A percentile compares a stretch with the other conserved stretches of the same genome.
These are phyloP conservation scores for Hirsutella thompsonii DNA, from an alignment of 2,329 filamentous ascomycete genomes.

Conservation along the genomic window DNA sequence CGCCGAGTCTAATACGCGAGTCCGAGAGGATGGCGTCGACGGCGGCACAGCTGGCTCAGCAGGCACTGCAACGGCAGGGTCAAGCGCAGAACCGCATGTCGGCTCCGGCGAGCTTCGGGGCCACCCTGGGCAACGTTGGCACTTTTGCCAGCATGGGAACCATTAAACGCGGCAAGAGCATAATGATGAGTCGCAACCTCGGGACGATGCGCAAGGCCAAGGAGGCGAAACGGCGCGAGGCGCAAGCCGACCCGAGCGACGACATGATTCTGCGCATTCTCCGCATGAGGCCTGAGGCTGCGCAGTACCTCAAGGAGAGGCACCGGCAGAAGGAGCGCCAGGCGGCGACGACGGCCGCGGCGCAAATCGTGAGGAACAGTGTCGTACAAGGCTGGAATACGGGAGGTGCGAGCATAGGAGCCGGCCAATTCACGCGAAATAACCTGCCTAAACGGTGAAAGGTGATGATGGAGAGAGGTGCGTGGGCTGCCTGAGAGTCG, in stretches of 20 bases:
- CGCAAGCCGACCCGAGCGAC: conserved; percentile 91
- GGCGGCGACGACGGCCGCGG: conserved; percentile 78
- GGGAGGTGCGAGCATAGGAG: conserved; percentile 17
- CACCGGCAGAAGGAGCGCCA: conserved; percentile 90
- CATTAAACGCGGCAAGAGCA: conserved; percentile 57
- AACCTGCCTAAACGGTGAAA: conserved; percentile 33
- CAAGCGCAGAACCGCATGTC: conserved; percentile 49
- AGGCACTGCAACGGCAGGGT: conserved; percentile 44
- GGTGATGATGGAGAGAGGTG: neutral
- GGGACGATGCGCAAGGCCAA: conserved; percentile 95
- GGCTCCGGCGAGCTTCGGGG: conserved; percentile 40
- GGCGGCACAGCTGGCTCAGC: conserved; percentile 61
- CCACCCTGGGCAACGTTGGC: conserved; percentile 39
- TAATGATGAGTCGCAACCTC: conserved; percentile 88
- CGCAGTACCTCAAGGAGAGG: conserved; percentile 75
- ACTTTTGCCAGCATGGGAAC: conserved; percentile 55
- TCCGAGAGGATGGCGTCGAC: conserved; percentile 91
- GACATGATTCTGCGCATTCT: conserved; percentile 96
- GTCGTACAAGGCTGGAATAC: conserved; percentile 45
- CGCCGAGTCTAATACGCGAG: conserved; percentile 83
- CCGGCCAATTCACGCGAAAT: conserved; percentile 30
- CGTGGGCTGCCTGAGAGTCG: too few species aligned
- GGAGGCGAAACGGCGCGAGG: conserved; percentile 89
- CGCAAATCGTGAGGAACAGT: conserved; percentile 90
- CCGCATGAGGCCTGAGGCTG: conserved; percentile 86